Conservation (phyloP, 1,284 basidiomycete species). For the Apiotrichum siamense region DNA sequence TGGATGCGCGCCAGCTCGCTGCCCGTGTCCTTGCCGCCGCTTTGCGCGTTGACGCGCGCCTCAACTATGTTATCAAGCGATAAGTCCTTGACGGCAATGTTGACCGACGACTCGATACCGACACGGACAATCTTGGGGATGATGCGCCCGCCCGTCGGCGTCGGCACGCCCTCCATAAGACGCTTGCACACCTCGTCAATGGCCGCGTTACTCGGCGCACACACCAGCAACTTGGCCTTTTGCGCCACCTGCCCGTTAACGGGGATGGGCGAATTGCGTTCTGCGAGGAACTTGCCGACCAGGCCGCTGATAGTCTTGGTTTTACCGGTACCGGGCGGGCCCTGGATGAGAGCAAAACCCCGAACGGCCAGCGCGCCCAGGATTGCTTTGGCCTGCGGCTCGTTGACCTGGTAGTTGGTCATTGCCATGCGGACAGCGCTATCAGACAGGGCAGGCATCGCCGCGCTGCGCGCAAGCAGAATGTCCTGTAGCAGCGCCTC, state of each 20-base stretch:
- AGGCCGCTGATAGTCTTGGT: conserved; percentile 96
- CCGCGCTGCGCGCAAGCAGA: conserved; percentile 59
- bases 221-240: conserved; percentile 75
- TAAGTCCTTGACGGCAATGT: conserved; percentile 75
- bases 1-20: conserved; percentile 56
- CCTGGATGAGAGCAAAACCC: conserved; percentile 92
- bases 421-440: conserved; percentile 63
- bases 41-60: conserved; percentile 58
- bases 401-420: conserved; percentile 71
- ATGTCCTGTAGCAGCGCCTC: conserved; percentile 58
- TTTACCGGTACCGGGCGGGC: conserved; percentile 97
- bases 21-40: conserved; percentile 50
- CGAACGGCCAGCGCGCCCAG: conserved; percentile 63
- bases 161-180: conserved; percentile 69
- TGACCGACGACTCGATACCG: conserved; percentile 73
- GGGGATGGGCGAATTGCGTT: conserved; percentile 54
- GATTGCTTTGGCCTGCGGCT: conserved; percentile 90
- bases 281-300: conserved; percentile 74
- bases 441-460: conserved; percentile 51
- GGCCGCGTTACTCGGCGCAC: conserved; percentile 97
- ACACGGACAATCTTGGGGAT: conserved; percentile 80
- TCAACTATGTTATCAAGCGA: conserved; percentile 83
- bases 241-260: conserved; percentile 52
- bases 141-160: conserved; percentile 55
- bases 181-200: conserved; percentile 94